These are phyloP conservation scores for Trichoderma asperellum DNA, from an alignment of 2,329 filamentous ascomycete species.

Conservation along the genomic window DNA sequence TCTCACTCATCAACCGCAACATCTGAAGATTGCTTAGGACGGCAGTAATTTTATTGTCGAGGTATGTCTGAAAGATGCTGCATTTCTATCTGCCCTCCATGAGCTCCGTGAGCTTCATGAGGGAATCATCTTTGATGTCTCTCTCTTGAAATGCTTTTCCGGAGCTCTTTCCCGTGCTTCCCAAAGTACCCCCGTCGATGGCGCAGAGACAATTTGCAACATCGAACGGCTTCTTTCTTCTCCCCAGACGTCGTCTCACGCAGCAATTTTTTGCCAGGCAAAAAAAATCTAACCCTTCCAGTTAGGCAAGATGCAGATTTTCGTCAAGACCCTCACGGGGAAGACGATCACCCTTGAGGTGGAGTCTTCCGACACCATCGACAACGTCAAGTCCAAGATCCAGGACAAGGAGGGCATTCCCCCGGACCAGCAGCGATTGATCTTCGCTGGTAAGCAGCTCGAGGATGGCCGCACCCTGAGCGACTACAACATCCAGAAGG, in stretches of 20 bases:
- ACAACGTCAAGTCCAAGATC: slow-evolving; percentile 99
- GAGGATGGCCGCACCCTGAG: slow-evolving; percentile 98
- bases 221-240: not conserved
- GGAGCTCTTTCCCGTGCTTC: slow-evolving; percentile 2
- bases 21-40: slow-evolving; percentile 67
- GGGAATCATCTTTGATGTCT: slow-evolving; percentile 39
- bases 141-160: slow-evolving; percentile 40
- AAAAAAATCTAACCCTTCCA: slow-evolving; percentile 47
- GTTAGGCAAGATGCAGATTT: slow-evolving; percentile 74
- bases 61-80: slow-evolving; percentile 63
- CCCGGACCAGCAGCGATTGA: slow-evolving; percentile 98
- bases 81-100: slow-evolving; percentile 37
- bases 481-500: slow-evolving; percentile 99
- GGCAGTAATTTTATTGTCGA: slow-evolving; percentile 64
- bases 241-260: not conserved
- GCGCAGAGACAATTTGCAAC: slow-evolving; percentile 18
- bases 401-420: slow-evolving; percentile 99
- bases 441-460: slow-evolving; percentile 99
- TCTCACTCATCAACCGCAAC: slow-evolving; percentile 45
- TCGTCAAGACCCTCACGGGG: slow-evolving; percentile 89
- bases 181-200: not conserved
- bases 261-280: not conserved
- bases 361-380: slow-evolving; percentile 99
- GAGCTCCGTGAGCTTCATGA: slow-evolving; percentile 29
- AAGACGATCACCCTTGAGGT: slow-evolving; percentile 99